Conservation (phyloP, 768 basidiomycete genomes). For the Tylopilus sp. region DNA sequence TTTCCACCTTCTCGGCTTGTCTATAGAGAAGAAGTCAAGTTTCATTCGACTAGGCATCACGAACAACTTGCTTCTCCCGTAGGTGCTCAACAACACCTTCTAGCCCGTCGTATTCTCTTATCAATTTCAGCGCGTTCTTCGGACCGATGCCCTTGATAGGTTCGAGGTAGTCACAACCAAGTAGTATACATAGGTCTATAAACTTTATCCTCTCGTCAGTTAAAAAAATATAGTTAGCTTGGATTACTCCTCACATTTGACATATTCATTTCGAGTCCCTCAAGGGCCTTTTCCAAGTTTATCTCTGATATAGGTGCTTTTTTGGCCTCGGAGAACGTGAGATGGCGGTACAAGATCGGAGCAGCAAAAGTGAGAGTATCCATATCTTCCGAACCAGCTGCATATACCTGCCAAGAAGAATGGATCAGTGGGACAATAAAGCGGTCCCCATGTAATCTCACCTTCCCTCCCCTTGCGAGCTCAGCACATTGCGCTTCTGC, state of each 20-base stretch:
- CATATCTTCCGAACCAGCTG: slow-evolving; percentile 99
- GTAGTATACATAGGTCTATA: slow-evolving; percentile 91
- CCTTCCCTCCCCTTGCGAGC: slow-evolving; percentile 94
- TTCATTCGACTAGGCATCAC: neutral
- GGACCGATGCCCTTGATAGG: slow-evolving; percentile 98
- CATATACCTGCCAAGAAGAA: slow-evolving; percentile 66
- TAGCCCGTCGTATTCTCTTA: slow-evolving; percentile 77
- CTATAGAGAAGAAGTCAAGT: slow-evolving; percentile 13
- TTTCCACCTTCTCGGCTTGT: slow-evolving; percentile 40
- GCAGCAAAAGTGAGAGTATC: slow-evolving; percentile 95
- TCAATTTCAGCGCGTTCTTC: slow-evolving; percentile 89
- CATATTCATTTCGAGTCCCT: slow-evolving; percentile 93
- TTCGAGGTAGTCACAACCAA: slow-evolving; percentile 98
- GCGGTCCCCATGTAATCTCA: slow-evolving; percentile 22
- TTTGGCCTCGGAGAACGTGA: slow-evolving; percentile 97
- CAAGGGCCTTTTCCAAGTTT: slow-evolving; percentile 72
- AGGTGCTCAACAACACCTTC: slow-evolving; percentile 73
- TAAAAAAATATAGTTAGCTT: neutral
- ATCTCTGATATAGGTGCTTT: slow-evolving; percentile 96
- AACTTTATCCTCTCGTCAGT: slow-evolving; percentile 52
- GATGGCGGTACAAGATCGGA: slow-evolving; percentile 89
- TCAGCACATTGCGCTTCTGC: slow-evolving; percentile 99
- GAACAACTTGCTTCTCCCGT: slow-evolving; percentile 59
- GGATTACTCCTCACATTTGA: slow-evolving; percentile 52
- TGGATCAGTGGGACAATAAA: neutral